Evolutionary conservation across 1,284 basidiomycete genomes (phyloP).

Genomic region (Ceratobasidium sp.): DNA sequence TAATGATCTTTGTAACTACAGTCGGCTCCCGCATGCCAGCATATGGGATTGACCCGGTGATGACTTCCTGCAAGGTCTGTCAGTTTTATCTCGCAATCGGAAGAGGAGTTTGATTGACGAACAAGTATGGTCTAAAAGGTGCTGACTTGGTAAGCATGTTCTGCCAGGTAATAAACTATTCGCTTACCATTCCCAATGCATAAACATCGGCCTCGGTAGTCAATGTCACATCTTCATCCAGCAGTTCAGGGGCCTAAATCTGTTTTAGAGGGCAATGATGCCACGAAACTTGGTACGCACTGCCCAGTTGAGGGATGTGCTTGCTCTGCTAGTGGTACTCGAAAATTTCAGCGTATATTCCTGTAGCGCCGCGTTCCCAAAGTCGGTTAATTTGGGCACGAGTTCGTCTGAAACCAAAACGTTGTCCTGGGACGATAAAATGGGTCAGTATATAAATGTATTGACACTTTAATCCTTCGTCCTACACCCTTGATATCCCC

Average conservation of each 20-base stretch:
- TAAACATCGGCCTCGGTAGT: slow-evolving; percentile 1
- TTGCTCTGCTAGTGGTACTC: neutral
- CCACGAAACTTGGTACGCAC: no score
- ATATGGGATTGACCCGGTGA: neutral
- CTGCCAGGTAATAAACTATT: no score
- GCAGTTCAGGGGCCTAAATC: slow-evolving; percentile 10
- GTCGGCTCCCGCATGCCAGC: neutral
- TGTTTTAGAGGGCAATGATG: no score
- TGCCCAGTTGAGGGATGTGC: neutral
- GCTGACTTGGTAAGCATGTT: no score
- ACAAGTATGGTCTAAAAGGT: no score
- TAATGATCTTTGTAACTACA: neutral
- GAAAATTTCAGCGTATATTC: neutral
- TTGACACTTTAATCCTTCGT: no score
- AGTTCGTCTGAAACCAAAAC: neutral
- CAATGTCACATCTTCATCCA: neutral
- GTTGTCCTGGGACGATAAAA: neutral
- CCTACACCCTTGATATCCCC: no score
- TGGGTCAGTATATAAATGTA: no score
- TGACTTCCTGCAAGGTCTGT: slow-evolving; percentile 3
- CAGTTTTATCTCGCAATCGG: no score
- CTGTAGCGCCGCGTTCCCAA: neutral
- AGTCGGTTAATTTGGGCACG: neutral
- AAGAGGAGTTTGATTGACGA: no score
- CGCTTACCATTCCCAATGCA: neutral